phyloP scores from a whole-genome alignment of 306 rosid species.

The Herpetospermum pedunculosum region DNA sequence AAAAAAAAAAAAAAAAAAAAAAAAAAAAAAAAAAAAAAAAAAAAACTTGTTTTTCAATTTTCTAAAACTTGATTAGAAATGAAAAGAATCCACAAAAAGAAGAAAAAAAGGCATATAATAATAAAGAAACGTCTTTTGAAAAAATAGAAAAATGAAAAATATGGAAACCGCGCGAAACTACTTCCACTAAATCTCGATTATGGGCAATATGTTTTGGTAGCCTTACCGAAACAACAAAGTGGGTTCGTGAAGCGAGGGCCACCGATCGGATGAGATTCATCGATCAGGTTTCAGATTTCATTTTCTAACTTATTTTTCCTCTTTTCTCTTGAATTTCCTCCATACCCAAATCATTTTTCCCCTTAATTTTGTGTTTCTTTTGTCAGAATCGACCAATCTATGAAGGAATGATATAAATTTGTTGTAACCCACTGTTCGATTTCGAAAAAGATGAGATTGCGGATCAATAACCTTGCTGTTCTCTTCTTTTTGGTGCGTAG shows the following conservation, averaged over 20 bases:
- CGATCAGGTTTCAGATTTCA: neutral
- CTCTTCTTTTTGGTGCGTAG: neutral
- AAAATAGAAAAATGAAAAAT: neutral
- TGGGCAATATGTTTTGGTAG: neutral
- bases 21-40: no score
- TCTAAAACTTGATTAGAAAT: neutral
- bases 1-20: no score
- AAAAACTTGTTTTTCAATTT: no score
- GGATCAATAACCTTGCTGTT: neutral
- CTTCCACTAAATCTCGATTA: constrained; percentile 6
- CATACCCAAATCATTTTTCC: neutral
- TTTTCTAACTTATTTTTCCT: neutral
- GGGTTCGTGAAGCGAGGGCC: neutral
- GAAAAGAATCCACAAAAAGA: neutral
- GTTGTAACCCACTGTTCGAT: neutral
- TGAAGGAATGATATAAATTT: neutral
- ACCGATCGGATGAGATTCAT: constrained; percentile 6
- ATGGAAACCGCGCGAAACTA: constrained; percentile 4
- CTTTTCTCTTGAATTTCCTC: neutral
- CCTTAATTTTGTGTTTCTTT: neutral
- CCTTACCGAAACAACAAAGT: neutral
- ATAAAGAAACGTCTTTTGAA: neutral
- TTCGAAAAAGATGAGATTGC: neutral
- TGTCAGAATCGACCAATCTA: neutral
- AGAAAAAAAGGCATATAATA: neutral